Conservation (phyloP, 208 protist genomes). For the Crithidia expoeki region DNA sequence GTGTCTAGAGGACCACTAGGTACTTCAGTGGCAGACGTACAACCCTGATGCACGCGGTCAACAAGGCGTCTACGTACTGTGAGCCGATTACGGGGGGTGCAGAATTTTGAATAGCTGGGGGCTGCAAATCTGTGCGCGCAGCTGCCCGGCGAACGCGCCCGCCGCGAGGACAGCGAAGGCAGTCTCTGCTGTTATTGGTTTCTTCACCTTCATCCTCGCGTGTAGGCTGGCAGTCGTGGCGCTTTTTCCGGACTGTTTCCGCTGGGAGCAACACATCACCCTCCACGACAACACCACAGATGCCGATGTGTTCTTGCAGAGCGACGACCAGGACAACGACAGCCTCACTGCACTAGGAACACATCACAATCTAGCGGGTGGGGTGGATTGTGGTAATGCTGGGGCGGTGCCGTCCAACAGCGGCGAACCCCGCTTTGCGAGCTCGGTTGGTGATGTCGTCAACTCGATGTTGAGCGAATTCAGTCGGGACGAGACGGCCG, state of each 20-base stretch:
- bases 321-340: not conserved
- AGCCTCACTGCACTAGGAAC: not conserved
- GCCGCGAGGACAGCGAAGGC: not conserved
- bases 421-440: not conserved
- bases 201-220: not conserved
- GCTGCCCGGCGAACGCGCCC: not conserved
- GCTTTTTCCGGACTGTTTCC: not conserved
- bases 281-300: not conserved
- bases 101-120: not conserved
- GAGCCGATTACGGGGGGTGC: slow-evolving; percentile 5
- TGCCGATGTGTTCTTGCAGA: not conserved
- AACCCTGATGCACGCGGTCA: not conserved
- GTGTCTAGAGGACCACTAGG: slow-evolving; percentile 9
- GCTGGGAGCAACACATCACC: not conserved
- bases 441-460: not conserved
- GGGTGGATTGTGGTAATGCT: not conserved
- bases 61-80: slow-evolving; percentile 6
- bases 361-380: not conserved
- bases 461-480: not conserved
- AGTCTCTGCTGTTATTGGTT: not conserved
- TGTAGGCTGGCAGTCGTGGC: not conserved
- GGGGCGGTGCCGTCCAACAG: not conserved
- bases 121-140: not conserved
- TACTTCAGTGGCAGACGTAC: slow-evolving; percentile 16
- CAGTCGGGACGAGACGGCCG: not conserved